Evolutionary conservation across 495 filamentous ascomycete species (phyloP), one percentile per base, ranked within the genome.

Genomic region (Hyaloscypha variabilis): DNA sequence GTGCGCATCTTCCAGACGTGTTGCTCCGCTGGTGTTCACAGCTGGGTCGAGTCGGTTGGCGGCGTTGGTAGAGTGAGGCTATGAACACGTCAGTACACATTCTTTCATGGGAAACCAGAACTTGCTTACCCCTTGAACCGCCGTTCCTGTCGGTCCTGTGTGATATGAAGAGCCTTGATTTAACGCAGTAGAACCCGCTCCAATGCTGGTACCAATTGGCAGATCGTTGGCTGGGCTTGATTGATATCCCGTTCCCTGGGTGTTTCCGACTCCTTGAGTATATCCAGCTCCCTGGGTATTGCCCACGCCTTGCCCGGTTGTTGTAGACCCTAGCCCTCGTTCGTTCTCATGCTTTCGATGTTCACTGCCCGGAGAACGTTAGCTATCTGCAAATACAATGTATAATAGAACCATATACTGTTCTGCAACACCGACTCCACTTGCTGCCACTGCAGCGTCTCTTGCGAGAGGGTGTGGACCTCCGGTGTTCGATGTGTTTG

Each of bases 21-120:
- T 49, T 8, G 25, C 28, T 3, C 26, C 39, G 10, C 56, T 46
- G 1, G 19, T 56, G 10, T 64, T 64, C 26, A 64, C 26, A 4
- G 17, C 25, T 26, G 62, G 62, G 53, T 64, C 62, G 28, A 64
- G 62, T n/a, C 30, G 17, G 30, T 64, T 64, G 1, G 62, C 62
- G 11, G 62, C 26, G 13, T 56, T 46, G 11, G 52, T 57, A 21
- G 21, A 24, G 31, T 64, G 62, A 34, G 51, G 62, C 60, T 62
- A 25, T 54, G 3, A 25, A 54, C 25, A 54, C 21, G 14, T 54
- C 3, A 54, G 25, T 25, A 25, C 8, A 8, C 5, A 14, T 54
- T 25, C 23, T 28, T 6, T 34, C 31, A 54, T n/a, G 26, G n/a
- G 21, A 24, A 3, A 25, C 25, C 19, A 25, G 8, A 54, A 8